Conservation (phyloP, 257 asterid species). For the Salvia splendens region DNA sequence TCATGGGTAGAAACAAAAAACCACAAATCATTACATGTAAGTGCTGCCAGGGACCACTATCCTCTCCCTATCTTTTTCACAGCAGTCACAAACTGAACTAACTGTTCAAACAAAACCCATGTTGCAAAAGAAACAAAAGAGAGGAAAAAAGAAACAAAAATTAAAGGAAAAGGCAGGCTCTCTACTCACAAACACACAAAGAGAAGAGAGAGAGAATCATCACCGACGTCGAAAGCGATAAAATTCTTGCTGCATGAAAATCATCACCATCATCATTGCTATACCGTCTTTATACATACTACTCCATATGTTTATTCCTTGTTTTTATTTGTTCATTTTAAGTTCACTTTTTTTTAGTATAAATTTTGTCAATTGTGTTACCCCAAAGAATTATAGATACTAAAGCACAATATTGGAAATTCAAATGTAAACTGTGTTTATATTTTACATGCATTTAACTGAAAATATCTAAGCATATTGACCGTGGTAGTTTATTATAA, state of each 20-base stretch:
- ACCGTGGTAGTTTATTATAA: too few species aligned
- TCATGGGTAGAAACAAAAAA: slow-evolving; percentile 58
- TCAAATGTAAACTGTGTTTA: slow-evolving; percentile 16
- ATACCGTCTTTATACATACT: slow-evolving; percentile 54
- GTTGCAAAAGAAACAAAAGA: slow-evolving; percentile 54
- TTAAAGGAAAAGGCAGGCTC: slow-evolving; percentile 53
- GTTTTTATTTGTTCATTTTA: slow-evolving; percentile 38
- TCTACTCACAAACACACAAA: slow-evolving; percentile 47
- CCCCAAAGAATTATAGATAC: slow-evolving; percentile 42
- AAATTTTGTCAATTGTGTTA: slow-evolving; percentile 35
- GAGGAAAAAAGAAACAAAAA: slow-evolving; percentile 18
- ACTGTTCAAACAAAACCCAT: slow-evolving; percentile 46
- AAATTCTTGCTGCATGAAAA: slow-evolving; percentile 63
- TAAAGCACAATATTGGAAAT: slow-evolving; percentile 38
- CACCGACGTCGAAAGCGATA: slow-evolving; percentile 37
- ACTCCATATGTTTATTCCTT: slow-evolving; percentile 39
- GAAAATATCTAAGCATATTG: too few species aligned
- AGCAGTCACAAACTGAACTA: slow-evolving; percentile 40
- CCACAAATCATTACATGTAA: slow-evolving; percentile 37
- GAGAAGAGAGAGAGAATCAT: neutral
- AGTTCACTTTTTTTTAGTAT: slow-evolving; percentile 28
- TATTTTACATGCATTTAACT: neutral
- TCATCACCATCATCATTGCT: slow-evolving; percentile 75
- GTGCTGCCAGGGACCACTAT: slow-evolving; percentile 39
- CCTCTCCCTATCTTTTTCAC: slow-evolving; percentile 24